These are phyloP conservation scores for Ammopiptanthus mongolicus DNA, from an alignment of 306 rosid species.

Conservation along the genomic window DNA sequence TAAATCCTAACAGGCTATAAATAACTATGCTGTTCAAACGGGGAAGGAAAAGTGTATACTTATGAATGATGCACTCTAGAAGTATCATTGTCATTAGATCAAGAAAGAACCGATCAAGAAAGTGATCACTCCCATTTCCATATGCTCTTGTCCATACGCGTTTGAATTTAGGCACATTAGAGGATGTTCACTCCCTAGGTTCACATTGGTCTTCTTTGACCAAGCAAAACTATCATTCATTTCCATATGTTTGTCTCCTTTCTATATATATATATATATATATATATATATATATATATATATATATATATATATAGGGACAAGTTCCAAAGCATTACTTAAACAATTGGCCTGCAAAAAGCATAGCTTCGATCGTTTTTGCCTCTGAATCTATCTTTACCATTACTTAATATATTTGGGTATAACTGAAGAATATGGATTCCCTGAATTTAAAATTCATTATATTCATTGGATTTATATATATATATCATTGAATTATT, in stretches of 20 bases:
- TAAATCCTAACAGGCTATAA: conserved; percentile 5
- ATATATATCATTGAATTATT: no score
- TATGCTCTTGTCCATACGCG: neutral
- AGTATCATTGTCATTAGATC: conserved; percentile 17
- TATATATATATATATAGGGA: neutral
- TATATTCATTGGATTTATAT: no score
- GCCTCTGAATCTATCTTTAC: neutral
- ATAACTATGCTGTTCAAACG: neutral
- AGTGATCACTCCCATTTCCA: conserved; percentile 21
- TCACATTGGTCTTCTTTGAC: conserved; percentile 25
- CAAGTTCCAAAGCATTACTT: neutral
- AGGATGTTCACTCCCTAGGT: neutral
- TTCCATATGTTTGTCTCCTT: neutral
- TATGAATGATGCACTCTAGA: neutral
- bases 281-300: neutral
- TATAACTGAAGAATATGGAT: no score
- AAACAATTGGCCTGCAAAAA: conserved; percentile 17
- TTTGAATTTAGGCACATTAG: conserved; percentile 16
- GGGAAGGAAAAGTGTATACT: neutral
- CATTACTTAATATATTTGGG: neutral
- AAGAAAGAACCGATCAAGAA: neutral
- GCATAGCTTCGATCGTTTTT: neutral
- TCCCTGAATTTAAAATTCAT: no score
- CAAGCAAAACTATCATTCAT: neutral
- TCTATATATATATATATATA: neutral